Evolutionary conservation across 1,139 yeast species (phyloP).

Genomic region (Suhomyces kunorum): DNA sequence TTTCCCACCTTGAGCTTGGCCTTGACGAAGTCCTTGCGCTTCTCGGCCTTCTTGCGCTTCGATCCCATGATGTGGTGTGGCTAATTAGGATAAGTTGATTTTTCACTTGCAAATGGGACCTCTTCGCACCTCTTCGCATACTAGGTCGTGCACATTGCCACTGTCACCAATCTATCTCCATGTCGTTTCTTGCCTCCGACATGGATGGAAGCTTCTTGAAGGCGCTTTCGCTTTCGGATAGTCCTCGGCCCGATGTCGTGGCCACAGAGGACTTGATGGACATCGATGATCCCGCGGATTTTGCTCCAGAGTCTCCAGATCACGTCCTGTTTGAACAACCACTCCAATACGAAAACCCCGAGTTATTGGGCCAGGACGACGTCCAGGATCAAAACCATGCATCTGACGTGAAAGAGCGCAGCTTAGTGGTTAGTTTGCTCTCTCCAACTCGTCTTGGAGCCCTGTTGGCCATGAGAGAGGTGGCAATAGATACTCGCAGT

Average conservation of each 20-base stretch:
- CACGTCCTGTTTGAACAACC: neutral
- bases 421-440: slow-evolving; percentile 16
- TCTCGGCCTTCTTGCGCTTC: slow-evolving; percentile 62
- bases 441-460: slow-evolving; percentile 46
- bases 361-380: neutral
- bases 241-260: neutral
- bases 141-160: slow-evolving; percentile 1
- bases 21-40: slow-evolving; percentile 74
- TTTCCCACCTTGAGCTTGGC: slow-evolving; percentile 89
- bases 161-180: neutral
- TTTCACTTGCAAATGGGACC: too few species aligned
- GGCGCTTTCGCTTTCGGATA: slow-evolving; percentile 31
- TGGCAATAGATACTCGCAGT: too few species aligned
- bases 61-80: slow-evolving; percentile 45
- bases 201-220: slow-evolving; percentile 29
- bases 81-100: neutral
- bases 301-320: neutral
- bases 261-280: slow-evolving; percentile 19
- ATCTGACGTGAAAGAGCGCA: slow-evolving; percentile 1
- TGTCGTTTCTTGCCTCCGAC: slow-evolving; percentile 15
- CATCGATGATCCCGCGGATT: slow-evolving; percentile 16
- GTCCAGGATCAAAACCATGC: neutral
- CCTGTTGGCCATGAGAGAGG: slow-evolving; percentile 36
- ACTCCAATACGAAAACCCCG: too few species aligned
- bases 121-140: slow-evolving; percentile 3